Evolutionary conservation across 1,284 basidiomycete genomes (phyloP).

Genomic region (Puccinia triticina): DNA sequence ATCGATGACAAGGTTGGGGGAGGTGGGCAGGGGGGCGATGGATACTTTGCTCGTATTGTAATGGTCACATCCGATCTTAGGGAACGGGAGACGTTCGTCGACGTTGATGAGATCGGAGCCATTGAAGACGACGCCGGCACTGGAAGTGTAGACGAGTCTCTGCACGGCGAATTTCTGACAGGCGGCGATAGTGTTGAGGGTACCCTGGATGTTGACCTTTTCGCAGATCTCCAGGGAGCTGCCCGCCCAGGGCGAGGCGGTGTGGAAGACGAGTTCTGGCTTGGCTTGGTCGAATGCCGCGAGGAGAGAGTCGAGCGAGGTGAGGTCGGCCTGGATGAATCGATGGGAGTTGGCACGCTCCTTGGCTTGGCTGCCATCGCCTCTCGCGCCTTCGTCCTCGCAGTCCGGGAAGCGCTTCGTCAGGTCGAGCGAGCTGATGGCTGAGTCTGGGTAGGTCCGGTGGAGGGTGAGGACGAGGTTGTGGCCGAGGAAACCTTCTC

Average conservation of each 20-base stretch:
- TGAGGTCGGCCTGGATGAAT: conserved; percentile 71
- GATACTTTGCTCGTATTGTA: conserved; percentile 89
- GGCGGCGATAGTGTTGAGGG: conserved; percentile 79
- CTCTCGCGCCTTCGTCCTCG: conserved; percentile 62
- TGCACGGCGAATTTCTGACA: conserved; percentile 72
- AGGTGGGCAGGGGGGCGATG: neutral
- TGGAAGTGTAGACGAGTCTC: conserved; percentile 93
- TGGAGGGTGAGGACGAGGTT: conserved; percentile 83
- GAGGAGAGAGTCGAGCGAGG: neutral
- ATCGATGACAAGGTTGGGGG: neutral
- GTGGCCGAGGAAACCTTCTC: conserved; percentile 86
- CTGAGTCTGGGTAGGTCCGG: conserved; percentile 75
- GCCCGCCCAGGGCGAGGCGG: conserved; percentile 80
- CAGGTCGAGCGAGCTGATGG: conserved; percentile 74
- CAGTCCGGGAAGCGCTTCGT: conserved; percentile 77
- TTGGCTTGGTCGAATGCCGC: conserved; percentile 65
- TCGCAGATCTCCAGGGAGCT: conserved; percentile 75
- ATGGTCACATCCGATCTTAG: conserved; percentile 77
- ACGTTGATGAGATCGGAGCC: conserved; percentile 75
- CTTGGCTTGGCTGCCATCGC: conserved; percentile 78
- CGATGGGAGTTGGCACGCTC: conserved; percentile 67
- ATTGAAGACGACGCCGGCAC: conserved; percentile 88
- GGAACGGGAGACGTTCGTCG: conserved; percentile 83
- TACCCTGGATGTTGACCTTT: conserved; percentile 93
- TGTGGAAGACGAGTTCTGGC: conserved; percentile 84